These are phyloP conservation scores for Mycena chlorophos DNA, from an alignment of 768 basidiomycete species.

Conservation along the genomic window DNA sequence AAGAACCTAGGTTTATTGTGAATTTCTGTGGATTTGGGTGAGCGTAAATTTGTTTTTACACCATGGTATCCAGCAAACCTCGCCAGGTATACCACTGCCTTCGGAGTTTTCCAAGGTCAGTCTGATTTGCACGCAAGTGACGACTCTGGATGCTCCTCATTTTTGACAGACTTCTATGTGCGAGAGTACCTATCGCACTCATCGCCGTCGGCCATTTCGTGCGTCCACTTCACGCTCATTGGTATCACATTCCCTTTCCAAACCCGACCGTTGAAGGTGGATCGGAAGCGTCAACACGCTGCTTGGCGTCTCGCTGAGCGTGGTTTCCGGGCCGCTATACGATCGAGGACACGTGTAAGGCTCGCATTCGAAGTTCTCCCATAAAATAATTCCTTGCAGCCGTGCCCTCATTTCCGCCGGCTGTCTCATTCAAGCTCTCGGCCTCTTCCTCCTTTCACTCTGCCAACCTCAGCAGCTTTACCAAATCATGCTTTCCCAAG, in stretches of 20 bases:
- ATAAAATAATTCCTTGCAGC: constrained; percentile 26
- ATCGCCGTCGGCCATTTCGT: background rate
- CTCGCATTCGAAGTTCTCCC: background rate
- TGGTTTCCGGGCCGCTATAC: background rate
- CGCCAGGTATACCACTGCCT: background rate
- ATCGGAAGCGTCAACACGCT: background rate
- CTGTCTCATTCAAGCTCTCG: constrained; percentile 43
- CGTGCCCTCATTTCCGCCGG: constrained; percentile 48
- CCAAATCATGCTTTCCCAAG: constrained; percentile 50
- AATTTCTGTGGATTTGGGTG: background rate
- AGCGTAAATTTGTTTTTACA: background rate
- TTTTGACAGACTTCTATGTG: background rate
- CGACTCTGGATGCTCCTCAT: background rate
- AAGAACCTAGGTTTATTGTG: background rate
- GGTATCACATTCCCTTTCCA: background rate
- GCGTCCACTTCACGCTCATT: background rate
- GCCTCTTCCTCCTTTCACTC: constrained; percentile 46
- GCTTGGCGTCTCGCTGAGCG: background rate
- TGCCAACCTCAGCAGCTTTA: constrained; percentile 35
- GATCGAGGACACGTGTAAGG: background rate
- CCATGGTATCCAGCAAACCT: background rate
- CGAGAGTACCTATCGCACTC: background rate
- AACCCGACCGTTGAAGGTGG: background rate
- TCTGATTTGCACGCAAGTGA: background rate
- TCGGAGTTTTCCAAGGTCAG: background rate